Evolutionary conservation across 1,139 yeast species (phyloP).

Genomic region (Nakaseomyces kungkrabaensis): DNA sequence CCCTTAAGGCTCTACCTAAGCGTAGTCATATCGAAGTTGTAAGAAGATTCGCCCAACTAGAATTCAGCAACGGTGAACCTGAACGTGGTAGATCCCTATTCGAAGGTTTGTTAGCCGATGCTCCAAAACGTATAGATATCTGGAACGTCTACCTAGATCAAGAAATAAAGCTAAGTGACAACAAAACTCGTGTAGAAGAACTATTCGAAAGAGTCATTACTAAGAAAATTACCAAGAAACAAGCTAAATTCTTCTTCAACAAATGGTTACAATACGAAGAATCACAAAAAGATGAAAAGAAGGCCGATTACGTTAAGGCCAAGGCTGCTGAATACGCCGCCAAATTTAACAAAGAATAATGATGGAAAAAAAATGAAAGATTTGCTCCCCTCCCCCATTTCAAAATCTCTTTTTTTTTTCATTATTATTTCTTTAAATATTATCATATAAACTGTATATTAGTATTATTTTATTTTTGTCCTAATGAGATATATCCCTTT

Average conservation of each 20-base stretch:
- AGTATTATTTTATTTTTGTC: too few relatives aligned
- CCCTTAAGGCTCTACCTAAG: constrained; percentile 64
- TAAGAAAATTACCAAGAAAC: constrained; percentile 72
- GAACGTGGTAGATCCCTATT: constrained; percentile 93
- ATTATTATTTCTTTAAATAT: too few relatives aligned
- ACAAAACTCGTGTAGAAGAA: constrained; percentile 51
- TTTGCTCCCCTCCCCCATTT: background rate
- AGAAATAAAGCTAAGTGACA: constrained; percentile 61
- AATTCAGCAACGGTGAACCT: constrained; percentile 74
- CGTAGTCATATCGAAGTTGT: constrained; percentile 73
- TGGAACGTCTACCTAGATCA: constrained; percentile 95
- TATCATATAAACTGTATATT: too few relatives aligned
- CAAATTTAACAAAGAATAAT: constrained; percentile 4
- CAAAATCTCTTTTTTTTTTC: too few relatives aligned
- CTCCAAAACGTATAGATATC: constrained; percentile 82
- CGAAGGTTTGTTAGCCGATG: constrained; percentile 84
- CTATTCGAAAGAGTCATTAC: constrained; percentile 70
- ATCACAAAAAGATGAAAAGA: constrained; percentile 54
- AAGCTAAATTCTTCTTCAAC: constrained; percentile 88
- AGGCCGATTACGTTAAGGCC: constrained; percentile 78
- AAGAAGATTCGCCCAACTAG: constrained; percentile 80
- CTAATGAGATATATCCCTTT: too few relatives aligned
- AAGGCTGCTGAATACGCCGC: constrained; percentile 74
- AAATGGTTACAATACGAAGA: constrained; percentile 85
- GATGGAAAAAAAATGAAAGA: background rate